Evolutionary conservation across 176 grass and related monocot genomes (phyloP).

Genomic region (Themeda triandra): DNA sequence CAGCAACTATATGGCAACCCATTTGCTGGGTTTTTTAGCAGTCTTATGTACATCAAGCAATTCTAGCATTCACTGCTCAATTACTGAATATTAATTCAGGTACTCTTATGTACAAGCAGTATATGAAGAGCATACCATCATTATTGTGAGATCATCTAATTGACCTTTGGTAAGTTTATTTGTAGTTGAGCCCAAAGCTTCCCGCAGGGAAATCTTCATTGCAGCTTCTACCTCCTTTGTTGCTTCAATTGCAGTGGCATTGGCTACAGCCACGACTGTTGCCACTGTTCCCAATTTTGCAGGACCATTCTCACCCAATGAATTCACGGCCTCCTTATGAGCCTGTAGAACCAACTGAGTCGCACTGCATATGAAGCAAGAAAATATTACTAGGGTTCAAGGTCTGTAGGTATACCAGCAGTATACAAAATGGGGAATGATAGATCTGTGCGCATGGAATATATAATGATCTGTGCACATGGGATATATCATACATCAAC

Average conservation of each 20-base stretch:
- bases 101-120: constrained; percentile 1
- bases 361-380: constrained; percentile 55
- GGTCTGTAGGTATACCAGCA: background rate
- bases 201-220: constrained; percentile 71
- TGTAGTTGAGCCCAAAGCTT: constrained; percentile 56
- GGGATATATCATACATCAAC: background rate
- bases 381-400: constrained; percentile 23
- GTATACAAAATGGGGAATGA: background rate
- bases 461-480: background rate
- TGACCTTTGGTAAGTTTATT: constrained; percentile 73
- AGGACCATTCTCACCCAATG: constrained; percentile 61
- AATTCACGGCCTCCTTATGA: constrained; percentile 37
- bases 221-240: constrained; percentile 80
- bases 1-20: background rate
- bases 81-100: background rate
- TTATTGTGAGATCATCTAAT: constrained; percentile 83
- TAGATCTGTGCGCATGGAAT: background rate
- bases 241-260: constrained; percentile 81
- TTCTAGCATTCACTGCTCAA: constrained; percentile 4
- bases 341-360: constrained; percentile 41
- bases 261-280: constrained; percentile 81
- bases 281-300: constrained; percentile 68
- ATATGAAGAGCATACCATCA: constrained; percentile 64
- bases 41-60: background rate
- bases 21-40: background rate